Evolutionary conservation across 2,329 filamentous ascomycete species (phyloP), one percentile per base, ranked within the genome.

Genomic region (Madurella mycetomatis): DNA sequence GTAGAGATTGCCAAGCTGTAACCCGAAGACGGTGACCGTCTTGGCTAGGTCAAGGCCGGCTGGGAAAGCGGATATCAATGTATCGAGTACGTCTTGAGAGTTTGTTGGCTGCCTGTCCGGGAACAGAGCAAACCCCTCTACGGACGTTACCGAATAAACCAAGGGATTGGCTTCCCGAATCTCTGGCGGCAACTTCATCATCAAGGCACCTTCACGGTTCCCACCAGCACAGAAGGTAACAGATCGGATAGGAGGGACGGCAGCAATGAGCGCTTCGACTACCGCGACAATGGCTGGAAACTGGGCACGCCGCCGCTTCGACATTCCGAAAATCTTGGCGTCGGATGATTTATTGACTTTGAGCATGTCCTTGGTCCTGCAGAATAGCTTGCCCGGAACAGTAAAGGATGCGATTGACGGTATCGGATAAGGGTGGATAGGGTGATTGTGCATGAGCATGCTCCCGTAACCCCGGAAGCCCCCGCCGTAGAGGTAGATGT

Each of bases 391-490:
- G 11, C 82, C 81, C 0, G 77, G 69, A 1, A 85, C 88, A 9
- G 77, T 81, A 70, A 94, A 96, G 1, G 88, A 86, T 58, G 91
- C 92, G 68, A 94, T 86, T 17, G 87, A 85, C 0, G 90, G 83
- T 25, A 96, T 87, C 0, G 92, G 92, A 67, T 95, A 96, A 0
- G 90, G 90, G 51, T 80, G 75, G 42, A 90, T 80, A 5, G 76
- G 71, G 64, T 92, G 88, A 61, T 82, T 80, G 66, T 87, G 85
- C 87, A 95, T 92, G 49, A 96, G 77, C 65, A 95, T 84, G 69
- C 90, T 95, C 7, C 91, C 92, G 77, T 95, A 96, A 15, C 92
- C 92, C 37, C 92, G 79, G 67, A 96, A 95, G 0, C 92, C 92
- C 19, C 92, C 92, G 42, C 92, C 92, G 58, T 88, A 95, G 54